Evolutionary conservation across 345 rosid genomes (phyloP).

Genomic region (Moricandia arvensis): DNA sequence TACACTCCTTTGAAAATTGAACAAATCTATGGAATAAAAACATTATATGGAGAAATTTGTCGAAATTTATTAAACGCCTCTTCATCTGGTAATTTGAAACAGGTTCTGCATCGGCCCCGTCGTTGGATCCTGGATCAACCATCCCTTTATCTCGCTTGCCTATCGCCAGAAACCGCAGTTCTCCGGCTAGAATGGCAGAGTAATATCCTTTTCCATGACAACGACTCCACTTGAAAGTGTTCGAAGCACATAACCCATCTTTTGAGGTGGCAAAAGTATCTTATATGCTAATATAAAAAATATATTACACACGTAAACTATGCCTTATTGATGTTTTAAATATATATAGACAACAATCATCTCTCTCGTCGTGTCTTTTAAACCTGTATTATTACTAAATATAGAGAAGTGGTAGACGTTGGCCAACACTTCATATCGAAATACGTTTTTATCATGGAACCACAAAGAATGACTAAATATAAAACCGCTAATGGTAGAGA

Average conservation of each 20-base stretch:
- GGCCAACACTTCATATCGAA: not conserved
- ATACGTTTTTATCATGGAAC: no score
- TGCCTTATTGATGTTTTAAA: not conserved
- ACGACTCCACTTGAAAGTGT: not conserved
- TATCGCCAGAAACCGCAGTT: conserved; percentile 9
- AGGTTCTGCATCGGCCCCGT: conserved; percentile 9
- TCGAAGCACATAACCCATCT: not conserved
- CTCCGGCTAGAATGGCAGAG: conserved; percentile 1
- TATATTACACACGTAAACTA: not conserved
- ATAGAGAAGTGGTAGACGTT: not conserved
- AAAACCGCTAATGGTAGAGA: conserved; percentile 16
- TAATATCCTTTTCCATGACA: not conserved
- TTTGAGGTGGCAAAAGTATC: not conserved
- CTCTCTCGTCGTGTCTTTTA: conserved; percentile 11
- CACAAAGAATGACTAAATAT: not conserved
- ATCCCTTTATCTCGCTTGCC: conserved; percentile 11
- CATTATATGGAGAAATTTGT: not conserved
- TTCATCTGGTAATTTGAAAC: conserved; percentile 2
- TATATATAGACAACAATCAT: not conserved
- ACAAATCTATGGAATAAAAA: no score
- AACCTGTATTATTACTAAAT: not conserved
- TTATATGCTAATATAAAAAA: not conserved
- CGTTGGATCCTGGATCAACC: not conserved
- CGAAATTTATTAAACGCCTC: conserved; percentile 16
- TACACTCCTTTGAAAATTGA: no score